Evolutionary conservation across 768 basidiomycete genomes (phyloP).

Genomic region (Lactarius sp.): DNA sequence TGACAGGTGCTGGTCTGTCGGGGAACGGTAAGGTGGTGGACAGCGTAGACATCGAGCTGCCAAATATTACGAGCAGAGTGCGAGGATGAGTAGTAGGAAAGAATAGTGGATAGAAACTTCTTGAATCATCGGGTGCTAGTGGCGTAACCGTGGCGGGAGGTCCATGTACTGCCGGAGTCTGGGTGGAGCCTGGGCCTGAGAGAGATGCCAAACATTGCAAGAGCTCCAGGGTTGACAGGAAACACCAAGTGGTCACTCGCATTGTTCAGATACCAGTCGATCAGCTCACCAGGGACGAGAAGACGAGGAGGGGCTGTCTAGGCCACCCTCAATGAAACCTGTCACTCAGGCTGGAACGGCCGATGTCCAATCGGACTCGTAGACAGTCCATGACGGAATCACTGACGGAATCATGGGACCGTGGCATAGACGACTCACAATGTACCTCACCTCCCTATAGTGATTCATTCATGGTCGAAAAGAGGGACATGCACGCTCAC

Average conservation of each 20-base stretch:
- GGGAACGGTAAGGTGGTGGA: not conserved
- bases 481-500: no score
- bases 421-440: not conserved
- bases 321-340: not conserved
- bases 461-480: no score
- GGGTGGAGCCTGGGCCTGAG: not conserved
- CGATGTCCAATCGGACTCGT: conserved; percentile 2
- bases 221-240: not conserved
- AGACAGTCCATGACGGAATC: not conserved
- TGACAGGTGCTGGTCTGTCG: not conserved
- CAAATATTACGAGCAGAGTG: not conserved
- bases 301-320: not conserved
- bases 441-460: not conserved
- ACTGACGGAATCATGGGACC: not conserved
- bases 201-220: not conserved
- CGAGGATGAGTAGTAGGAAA: not conserved
- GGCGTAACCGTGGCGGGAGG: not conserved
- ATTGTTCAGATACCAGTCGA: not conserved
- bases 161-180: not conserved
- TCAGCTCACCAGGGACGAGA: not conserved
- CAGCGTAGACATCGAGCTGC: not conserved
- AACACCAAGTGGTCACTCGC: not conserved
- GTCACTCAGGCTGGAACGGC: not conserved
- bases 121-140: not conserved
- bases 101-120: not conserved